Evolutionary conservation across 2,329 filamentous ascomycete species (phyloP), one percentile per base, ranked within the genome.

Genomic region (Aureobasidium sp.): DNA sequence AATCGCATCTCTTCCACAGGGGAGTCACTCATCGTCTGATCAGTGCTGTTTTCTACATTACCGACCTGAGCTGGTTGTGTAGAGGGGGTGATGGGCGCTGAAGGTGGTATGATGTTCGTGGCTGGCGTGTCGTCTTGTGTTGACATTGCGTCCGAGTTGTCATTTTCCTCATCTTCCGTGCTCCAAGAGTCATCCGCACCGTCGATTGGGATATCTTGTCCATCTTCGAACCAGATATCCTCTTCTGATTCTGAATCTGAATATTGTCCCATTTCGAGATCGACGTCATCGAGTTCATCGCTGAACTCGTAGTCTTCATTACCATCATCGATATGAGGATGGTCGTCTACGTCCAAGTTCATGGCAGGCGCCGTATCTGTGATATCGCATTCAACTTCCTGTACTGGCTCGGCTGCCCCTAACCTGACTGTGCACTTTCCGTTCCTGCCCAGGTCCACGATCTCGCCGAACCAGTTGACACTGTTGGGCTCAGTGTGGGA

Each of bases 391-490:
- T 71, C 72, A 34, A 85, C 71, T 66, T 85, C 83, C 52, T 74
- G 70, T 15, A 79, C 77, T n/a, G 76, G 71, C 16, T 76, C 70
- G 5, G 78, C 71, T 11, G 77, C 80, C 42, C 80, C 79, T n/a
- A 86, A 72, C 16, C 83, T 77, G 32, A 86, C 75, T 0, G 77
- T 79, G 10, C 83, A 69, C 6, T 73, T 74, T 2, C 83, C 83
- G 67, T 85, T 80, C 3, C 81, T 67, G 11, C 78, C 76, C 3
- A 83, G 72, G 52, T 82, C 79, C 25, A 84, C 74, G 3, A 86
- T 77, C 67, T 84, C 81, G 21, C 83, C 83, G 60, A 85, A 74
- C 79, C 83, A 86, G 41, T 79, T 75, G 7, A 73, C 44, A 6
- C 57, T 42, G 50, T 65, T 60, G 30, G 54, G 62, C n/a, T 39